Evolutionary conservation across 139 green algal species (phyloP), one percentile per base, ranked within the genome.

Genomic region (Closterium sp.): DNA sequence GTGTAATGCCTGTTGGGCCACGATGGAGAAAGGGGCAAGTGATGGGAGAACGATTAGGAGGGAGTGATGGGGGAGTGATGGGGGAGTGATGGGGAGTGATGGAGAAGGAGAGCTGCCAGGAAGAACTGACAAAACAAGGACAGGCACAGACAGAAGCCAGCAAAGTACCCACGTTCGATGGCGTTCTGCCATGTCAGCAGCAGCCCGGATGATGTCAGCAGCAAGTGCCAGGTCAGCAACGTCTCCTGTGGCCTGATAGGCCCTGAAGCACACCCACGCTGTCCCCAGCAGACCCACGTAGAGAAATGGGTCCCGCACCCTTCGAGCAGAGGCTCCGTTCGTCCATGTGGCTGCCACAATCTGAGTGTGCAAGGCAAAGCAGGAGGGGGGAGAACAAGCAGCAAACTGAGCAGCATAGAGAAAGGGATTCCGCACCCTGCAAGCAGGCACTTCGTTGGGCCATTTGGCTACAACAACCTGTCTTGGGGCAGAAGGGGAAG

Each of bases 261-360:
- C 91, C 13, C 87, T 27, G 31, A 93, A 70, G 86, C 90, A 93
- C 24, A 93, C 31, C 22, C 91, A 28, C 2, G 90, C 90, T n/a
- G 90, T 93, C 17, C 90, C 90, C 32, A 93, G 22, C 21, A 85
- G 91, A 2, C 90, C 90, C 19, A 29, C 32, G 22, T 93, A 93
- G n/a, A 70, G 31, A 6, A 93, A 91, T 2, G 90, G 90, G 90
- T 93, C 90, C 19, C 62, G 62, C 62, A 79, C 62, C 62, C 62
- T 79, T 13, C 62, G 62, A 24, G 62, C 17, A 19, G 62, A 13
- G 2, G 62, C 62, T 79, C 62, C 62, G 62, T 79, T 79, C 17
- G 17, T 79, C 62, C 62, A 79, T 27, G 62, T 79, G 62, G 62
- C 62, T 22, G 10, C 9, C 17, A 79, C 62, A 27, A 79, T 79